These are phyloP conservation scores for Tetracentron sinense DNA, from an alignment of 164 flowering plant species.

Conservation along the genomic window DNA sequence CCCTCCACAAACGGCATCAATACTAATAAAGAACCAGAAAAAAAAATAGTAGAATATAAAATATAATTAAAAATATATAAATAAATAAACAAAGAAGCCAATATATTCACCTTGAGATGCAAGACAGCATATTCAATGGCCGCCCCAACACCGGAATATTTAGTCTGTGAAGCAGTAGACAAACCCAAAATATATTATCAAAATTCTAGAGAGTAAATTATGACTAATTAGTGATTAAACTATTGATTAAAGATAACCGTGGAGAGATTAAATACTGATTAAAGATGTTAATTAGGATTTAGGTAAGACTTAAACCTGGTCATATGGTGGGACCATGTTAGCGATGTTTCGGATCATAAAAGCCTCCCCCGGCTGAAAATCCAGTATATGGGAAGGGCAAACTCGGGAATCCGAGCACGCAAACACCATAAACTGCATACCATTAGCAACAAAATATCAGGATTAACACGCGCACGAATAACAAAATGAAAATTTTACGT, in stretches of 20 bases:
- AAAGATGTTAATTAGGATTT: neutral
- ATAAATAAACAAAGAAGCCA: no score
- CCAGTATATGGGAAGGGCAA: constrained; percentile 75
- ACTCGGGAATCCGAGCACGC: constrained; percentile 93
- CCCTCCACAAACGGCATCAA: no score
- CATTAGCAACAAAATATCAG: neutral
- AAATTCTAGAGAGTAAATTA: neutral
- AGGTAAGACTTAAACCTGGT: constrained; percentile 35
- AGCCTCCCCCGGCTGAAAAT: constrained; percentile 90
- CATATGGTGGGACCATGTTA: constrained; percentile 82
- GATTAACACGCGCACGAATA: neutral
- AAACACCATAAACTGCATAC: constrained; percentile 75
- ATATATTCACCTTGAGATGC: constrained; percentile 46
- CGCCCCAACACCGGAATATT: constrained; percentile 58
- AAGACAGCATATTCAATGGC: constrained; percentile 65
- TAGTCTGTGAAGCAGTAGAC: constrained; percentile 31
- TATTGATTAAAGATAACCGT: neutral
- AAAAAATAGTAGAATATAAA: neutral
- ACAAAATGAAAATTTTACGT: neutral
- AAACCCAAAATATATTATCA: neutral
- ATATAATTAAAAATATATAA: neutral
- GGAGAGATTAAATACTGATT: no score
- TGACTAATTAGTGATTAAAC: neutral
- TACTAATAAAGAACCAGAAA: neutral
- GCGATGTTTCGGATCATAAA: constrained; percentile 83